Evolutionary conservation across 305 asterid species (phyloP).

Genomic region (Lippia alba): DNA sequence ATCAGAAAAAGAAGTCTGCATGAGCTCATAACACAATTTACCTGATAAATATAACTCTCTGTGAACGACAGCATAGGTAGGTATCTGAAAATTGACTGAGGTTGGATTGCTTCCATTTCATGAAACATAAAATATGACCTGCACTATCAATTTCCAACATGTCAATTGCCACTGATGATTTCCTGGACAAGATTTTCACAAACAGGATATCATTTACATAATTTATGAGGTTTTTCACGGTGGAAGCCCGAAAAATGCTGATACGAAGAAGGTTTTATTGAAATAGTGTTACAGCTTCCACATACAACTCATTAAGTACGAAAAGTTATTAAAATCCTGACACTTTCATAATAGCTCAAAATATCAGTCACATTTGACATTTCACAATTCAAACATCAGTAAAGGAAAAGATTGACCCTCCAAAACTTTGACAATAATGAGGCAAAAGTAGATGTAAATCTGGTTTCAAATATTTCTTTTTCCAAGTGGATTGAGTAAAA

Average conservation of each 20-base stretch:
- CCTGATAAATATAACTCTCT: conserved; percentile 95
- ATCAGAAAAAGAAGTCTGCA: conserved; percentile 5
- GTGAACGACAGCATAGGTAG: conserved; percentile 88
- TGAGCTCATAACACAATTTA: conserved; percentile 35
- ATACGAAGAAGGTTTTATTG: background rate
- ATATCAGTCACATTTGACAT: background rate
- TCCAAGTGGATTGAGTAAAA: conserved; percentile 8
- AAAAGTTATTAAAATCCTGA: background rate
- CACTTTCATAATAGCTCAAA: background rate
- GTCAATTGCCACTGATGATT: conserved; percentile 12
- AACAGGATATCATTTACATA: conserved; percentile 28
- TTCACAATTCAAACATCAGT: conserved; percentile 16
- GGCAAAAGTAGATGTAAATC: conserved; percentile 14
- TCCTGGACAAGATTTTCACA: conserved; percentile 6
- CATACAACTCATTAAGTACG: background rate
- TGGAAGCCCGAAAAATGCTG: background rate
- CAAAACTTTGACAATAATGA: no score
- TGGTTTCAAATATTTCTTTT: background rate
- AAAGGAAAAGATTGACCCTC: conserved; percentile 14
- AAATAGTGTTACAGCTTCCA: conserved; percentile 16
- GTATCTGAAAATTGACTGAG: conserved; percentile 66
- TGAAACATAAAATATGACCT: conserved; percentile 95
- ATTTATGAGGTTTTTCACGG: background rate
- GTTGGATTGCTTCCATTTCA: conserved; percentile 67
- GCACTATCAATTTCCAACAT: conserved; percentile 57